Evolutionary conservation across 768 basidiomycete species (phyloP), one percentile per base, ranked within the genome.

Genomic region (Rhizopogon sp.): DNA sequence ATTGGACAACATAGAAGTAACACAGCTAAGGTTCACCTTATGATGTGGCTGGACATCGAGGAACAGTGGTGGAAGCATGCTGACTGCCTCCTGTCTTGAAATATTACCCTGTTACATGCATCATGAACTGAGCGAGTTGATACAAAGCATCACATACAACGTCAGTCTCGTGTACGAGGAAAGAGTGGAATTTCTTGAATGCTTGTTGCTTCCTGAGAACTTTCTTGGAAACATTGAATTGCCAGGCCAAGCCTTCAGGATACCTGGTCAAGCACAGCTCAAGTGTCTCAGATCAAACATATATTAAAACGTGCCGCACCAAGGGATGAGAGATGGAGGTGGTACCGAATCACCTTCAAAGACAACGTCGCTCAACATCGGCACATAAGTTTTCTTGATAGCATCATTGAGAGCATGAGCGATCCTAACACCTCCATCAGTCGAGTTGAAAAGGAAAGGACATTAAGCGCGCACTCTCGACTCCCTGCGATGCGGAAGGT

Each of bases 1-100:
- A n/a, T 39, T 17, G 22, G 22, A 45, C 3, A 39, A 22, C 35
- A 43, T 10, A 43, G 35, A 50, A 56, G 31, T 14, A 51, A 46
- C 7, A 40, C 16, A n/a, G 29, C 9, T 10, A 39, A 39, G 54
- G 72, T 78, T 50, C 64, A 85, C 89, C 63, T 75, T 77, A 68
- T 98, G 96, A 66, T 97, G 89, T 0, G 97, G 92, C 64, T 91
- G 78, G n/a, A 98, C 92, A 53, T 93, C 90, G 35, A 99, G 81
- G 61, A 98, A 85, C 2, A 99, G 80, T 1, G 97, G 96, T 5
- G 97, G 97, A n/a, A 99, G 76, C 97, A 99, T 99, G 67, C 93
- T 96, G 55, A 99, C 97, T 16, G 93, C 94, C 71, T 99, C 97
- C 70, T 98, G 95, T 20, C 97, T 77, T 10, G 93, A 96, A 45